Conservation (phyloP, 2,329 filamentous ascomycete species). For the Aciculosporium take region DNA sequence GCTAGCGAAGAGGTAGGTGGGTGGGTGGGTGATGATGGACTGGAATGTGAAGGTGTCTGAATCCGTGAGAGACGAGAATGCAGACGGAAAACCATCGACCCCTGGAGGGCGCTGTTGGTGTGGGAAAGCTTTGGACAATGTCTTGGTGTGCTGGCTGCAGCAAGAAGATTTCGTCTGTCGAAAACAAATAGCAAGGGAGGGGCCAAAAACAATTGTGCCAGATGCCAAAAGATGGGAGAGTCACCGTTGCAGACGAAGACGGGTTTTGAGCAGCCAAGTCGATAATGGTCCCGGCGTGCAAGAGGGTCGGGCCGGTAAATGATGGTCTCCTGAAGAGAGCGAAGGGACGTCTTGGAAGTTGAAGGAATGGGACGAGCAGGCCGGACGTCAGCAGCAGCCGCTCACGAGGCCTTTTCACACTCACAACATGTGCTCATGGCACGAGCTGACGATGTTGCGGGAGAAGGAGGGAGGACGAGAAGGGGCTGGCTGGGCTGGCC, state of each 20-base stretch:
- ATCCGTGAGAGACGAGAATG: conserved; percentile 15
- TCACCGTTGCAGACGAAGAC: neutral
- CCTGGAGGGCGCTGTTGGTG: conserved; percentile 9
- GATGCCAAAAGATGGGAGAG: conserved; percentile 11
- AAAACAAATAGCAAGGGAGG: conserved; percentile 1
- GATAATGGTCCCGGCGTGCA: neutral
- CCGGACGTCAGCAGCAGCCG: conserved; percentile 4
- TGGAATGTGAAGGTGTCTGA: conserved; percentile 16
- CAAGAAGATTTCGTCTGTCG: neutral
- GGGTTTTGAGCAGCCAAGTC: neutral
- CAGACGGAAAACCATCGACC: conserved; percentile 11
- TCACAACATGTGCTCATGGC: neutral
- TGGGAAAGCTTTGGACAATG: conserved; percentile 6
- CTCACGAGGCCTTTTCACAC: conserved; percentile 4
- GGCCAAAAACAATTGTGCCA: conserved; percentile 13
- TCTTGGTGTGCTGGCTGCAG: conserved; percentile 3
- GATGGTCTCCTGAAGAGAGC: neutral
- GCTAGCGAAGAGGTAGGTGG: neutral
- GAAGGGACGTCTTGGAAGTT: neutral
- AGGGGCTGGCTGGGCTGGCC: neutral
- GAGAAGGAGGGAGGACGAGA: neutral
- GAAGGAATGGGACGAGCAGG: conserved; percentile 9
- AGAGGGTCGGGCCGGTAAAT: neutral
- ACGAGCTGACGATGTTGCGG: neutral
- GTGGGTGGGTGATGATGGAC: conserved; percentile 5